Evolutionary conservation across 768 basidiomycete species (phyloP).

Genomic region (Kwoniella dendrophila): DNA sequence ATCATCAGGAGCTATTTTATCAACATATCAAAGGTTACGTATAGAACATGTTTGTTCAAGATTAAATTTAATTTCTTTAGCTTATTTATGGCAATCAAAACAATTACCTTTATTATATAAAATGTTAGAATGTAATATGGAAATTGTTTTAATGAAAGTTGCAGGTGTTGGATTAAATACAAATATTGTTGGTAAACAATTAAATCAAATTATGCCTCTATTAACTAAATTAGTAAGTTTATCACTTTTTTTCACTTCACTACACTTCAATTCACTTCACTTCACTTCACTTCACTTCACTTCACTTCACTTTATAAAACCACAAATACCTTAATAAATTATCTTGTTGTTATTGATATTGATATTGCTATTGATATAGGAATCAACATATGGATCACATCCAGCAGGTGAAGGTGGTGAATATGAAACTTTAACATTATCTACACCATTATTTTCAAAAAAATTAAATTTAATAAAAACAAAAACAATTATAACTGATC

Average conservation of each 20-base stretch:
- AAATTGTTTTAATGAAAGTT: conserved; percentile 87
- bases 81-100: conserved; percentile 91
- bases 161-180: conserved; percentile 86
- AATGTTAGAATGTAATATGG: conserved; percentile 77
- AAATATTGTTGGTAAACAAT: conserved; percentile 74
- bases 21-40: conserved; percentile 93
- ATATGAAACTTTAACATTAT: conserved; percentile 90
- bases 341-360: too few relatives aligned
- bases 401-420: conserved; percentile 98
- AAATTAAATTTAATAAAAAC: conserved; percentile 69
- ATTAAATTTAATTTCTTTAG: conserved; percentile 74
- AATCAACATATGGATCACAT: conserved; percentile 80
- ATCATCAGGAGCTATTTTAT: conserved; percentile 93
- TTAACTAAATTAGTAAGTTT: conserved; percentile 69
- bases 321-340: too few relatives aligned
- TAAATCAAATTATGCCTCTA: conserved; percentile 73
- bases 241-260: not conserved
- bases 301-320: too few relatives aligned
- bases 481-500: conserved; percentile 69
- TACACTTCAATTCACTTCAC: too few relatives aligned
- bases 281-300: too few relatives aligned
- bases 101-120: conserved; percentile 81
- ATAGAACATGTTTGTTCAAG: conserved; percentile 96
- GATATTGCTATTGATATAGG: conserved; percentile 64
- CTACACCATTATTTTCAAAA: conserved; percentile 83